Conservation (phyloP, 345 rosid species). For the Rubroshorea leprosula region DNA sequence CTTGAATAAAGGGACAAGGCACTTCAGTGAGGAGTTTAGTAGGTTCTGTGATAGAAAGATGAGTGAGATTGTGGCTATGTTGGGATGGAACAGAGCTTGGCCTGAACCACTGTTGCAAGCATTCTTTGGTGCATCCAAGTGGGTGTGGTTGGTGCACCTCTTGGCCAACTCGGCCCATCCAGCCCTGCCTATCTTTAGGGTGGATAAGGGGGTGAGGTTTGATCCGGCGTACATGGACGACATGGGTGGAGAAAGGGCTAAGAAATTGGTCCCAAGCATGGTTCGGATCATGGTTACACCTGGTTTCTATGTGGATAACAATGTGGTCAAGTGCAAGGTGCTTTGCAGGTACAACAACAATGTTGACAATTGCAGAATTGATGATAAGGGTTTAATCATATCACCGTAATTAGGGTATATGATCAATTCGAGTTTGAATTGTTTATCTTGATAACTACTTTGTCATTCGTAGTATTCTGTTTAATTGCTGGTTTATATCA, state of each 20-base stretch:
- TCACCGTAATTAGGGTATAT: constrained; percentile 18
- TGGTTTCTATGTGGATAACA: constrained; percentile 79
- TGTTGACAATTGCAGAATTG: constrained; percentile 16
- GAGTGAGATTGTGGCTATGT: constrained; percentile 79
- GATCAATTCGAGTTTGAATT: background rate
- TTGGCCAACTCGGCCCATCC: constrained; percentile 95
- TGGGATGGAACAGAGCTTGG: constrained; percentile 87
- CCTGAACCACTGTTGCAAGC: constrained; percentile 77
- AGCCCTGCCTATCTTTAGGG: constrained; percentile 61
- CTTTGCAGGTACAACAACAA: constrained; percentile 56
- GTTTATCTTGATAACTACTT: background rate
- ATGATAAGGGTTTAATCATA: constrained; percentile 23
- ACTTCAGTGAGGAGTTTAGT: constrained; percentile 88
- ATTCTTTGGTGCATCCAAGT: constrained; percentile 77
- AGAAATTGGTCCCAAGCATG: constrained; percentile 40
- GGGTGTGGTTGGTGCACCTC: constrained; percentile 81
- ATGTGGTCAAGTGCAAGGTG: constrained; percentile 85
- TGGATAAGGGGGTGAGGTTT: constrained; percentile 53
- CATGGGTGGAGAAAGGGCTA: constrained; percentile 54
- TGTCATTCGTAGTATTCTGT: background rate
- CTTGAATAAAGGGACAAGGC: constrained; percentile 69
- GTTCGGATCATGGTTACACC: constrained; percentile 85
- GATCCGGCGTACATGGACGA: constrained; percentile 87
- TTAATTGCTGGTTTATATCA: background rate
- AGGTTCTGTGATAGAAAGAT: constrained; percentile 82